phyloP scores from a whole-genome alignment of 164 flowering plant species.

The Magnolia changhungtana region DNA sequence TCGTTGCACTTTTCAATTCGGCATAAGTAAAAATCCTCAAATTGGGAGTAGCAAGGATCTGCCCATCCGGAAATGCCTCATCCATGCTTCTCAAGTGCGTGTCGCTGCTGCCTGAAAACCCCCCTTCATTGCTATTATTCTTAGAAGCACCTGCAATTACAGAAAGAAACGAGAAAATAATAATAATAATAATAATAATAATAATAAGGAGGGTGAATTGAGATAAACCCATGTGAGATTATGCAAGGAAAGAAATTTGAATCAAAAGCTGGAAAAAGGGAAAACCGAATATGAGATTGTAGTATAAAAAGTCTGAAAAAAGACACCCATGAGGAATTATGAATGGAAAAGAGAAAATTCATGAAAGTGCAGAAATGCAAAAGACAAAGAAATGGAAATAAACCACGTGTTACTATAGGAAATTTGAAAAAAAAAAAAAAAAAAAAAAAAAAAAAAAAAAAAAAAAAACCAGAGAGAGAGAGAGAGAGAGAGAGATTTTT shows the following conservation, averaged over 20 bases:
- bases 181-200: no score
- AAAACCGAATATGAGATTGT: neutral
- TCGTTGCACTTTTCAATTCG: constrained; percentile 53
- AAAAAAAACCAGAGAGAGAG: no score
- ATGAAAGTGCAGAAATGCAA: no score
- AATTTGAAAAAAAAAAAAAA: no score
- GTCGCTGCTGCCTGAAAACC: neutral
- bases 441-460: no score
- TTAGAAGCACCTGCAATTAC: neutral
- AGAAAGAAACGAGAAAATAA: neutral
- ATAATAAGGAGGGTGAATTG: neutral
- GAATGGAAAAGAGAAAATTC: no score
- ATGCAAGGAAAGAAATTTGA: neutral
- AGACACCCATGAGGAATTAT: neutral
- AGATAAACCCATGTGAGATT: neutral
- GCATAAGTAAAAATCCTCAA: constrained; percentile 51
- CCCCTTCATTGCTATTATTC: neutral
- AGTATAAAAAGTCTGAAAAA: no score
- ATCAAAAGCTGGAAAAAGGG: neutral
- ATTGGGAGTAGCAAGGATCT: constrained; percentile 40
- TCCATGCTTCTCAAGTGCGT: constrained; percentile 10
- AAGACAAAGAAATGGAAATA: no score
- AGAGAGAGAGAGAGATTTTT: no score
- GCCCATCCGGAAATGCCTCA: constrained; percentile 34
- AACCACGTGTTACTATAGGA: no score